Base-by-base conservation (phyloP, 352 stramenopile genomes). In the Pythium scleroteichum region DNA sequence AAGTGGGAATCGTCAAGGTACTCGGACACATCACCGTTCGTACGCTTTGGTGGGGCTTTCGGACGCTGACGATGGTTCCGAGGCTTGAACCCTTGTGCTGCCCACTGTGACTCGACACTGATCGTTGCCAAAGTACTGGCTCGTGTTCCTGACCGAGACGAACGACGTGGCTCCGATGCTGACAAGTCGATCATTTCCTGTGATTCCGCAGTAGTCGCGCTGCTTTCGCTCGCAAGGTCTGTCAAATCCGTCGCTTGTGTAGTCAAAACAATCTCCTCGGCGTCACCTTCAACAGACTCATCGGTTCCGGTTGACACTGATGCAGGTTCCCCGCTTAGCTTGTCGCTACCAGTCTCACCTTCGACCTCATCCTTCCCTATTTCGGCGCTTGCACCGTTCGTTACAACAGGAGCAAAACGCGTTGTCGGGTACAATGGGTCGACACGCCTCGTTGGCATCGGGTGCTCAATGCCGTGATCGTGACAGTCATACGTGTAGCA, bases 401-500 rank as follows among this genome's bases (percentile, higher is more conserved):
- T 20, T 44, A 38, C 51, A 55, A 52, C 68, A 24, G 71, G 63
- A 32, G 81, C 81, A 26, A 85, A 62, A 5, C 72, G 66, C n/a
- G 82, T 52, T 0, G 62, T 58, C 2, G 84, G 83, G 22, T 90
- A 81, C 22, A 84, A 60, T n/a, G 84, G 84, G 53, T 94, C 82
- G 9, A 78, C 66, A 29, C 84, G 78, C 27, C 67, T 62, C 17
- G 59, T 75, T 0, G 79, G 82, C 60, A 89, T 74, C 14, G 84
- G 82, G 32, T 90, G 84, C 62, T 94, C 71, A 53, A 92, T 95
- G 0, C 90, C 90, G 68, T 98, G 93, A 39, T 95, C 70, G 20
- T 88, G 80, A 57, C 93, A 98, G 66, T 97, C 90, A 65, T 97
- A 98, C 44, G 82, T 86, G 68, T 97, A 97, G 68, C 93, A 98